phyloP scores from a whole-genome alignment of 805 yeast genomes.

The Starmerella ratchasimensis region DNA sequence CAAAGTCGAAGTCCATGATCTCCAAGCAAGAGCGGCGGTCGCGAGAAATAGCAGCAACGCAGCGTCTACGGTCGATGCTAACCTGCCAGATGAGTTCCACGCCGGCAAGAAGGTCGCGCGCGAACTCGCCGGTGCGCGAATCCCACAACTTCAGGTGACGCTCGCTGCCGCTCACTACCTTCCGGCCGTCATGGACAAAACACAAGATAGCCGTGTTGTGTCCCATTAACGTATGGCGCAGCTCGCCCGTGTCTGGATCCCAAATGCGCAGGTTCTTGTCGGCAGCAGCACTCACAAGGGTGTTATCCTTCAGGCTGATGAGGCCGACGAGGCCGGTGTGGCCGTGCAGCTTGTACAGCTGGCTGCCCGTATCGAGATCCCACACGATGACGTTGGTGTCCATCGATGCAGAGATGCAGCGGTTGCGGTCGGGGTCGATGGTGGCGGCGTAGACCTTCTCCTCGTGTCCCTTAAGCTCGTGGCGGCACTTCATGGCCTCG shows the following conservation, averaged over 20 bases:
- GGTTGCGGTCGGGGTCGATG: slow-evolving; percentile 55
- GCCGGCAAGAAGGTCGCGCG: slow-evolving; percentile 56
- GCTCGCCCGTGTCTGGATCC: slow-evolving; percentile 65
- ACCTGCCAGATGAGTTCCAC: slow-evolving; percentile 93
- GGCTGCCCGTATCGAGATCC: slow-evolving; percentile 68
- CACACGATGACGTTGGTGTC: slow-evolving; percentile 80
- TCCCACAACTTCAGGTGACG: slow-evolving; percentile 72
- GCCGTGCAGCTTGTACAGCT: slow-evolving; percentile 60
- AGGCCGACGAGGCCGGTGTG: slow-evolving; percentile 86
- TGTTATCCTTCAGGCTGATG: slow-evolving; percentile 58
- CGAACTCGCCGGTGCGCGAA: slow-evolving; percentile 57
- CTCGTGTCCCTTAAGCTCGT: slow-evolving; percentile 67
- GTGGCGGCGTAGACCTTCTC: slow-evolving; percentile 84
- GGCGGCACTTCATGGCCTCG: slow-evolving; percentile 55
- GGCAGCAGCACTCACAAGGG: slow-evolving; percentile 87
- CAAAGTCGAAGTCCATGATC: slow-evolving; percentile 61
- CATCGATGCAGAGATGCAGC: slow-evolving; percentile 85
- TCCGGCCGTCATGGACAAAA: slow-evolving; percentile 72
- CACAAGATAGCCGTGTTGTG: slow-evolving; percentile 84
- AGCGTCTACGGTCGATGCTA: slow-evolving; percentile 63
- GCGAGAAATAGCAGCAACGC: slow-evolving; percentile 83
- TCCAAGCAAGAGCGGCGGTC: slow-evolving; percentile 62
- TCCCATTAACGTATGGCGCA: slow-evolving; percentile 58
- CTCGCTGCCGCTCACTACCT: slow-evolving; percentile 81
- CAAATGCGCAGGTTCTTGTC: slow-evolving; percentile 84